phyloP scores from a whole-genome alignment of 2,329 filamentous ascomycete genomes.

The Beauveria asiatica region DNA sequence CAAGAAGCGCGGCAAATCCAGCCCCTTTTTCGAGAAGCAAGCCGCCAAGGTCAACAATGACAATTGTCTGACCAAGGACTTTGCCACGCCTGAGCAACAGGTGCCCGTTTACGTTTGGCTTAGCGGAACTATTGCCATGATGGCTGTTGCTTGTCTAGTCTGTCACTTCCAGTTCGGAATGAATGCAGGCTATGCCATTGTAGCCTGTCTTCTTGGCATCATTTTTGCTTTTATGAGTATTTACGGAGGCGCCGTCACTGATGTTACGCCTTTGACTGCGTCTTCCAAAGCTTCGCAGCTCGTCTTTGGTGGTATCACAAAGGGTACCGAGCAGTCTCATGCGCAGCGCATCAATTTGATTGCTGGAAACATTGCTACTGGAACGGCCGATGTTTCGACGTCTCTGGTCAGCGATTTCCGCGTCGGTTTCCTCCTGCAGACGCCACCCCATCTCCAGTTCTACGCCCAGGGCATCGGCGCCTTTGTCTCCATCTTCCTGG shows the following conservation, averaged over 20 bases:
- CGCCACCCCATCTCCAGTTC: conserved; percentile 57
- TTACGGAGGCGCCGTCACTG: conserved; percentile 37
- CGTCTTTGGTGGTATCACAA: conserved; percentile 56
- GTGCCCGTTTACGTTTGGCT: conserved; percentile 48
- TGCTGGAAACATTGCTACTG: conserved; percentile 49
- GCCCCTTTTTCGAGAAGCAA: conserved; percentile 26
- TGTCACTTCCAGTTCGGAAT: conserved; percentile 40
- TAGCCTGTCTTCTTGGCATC: conserved; percentile 43
- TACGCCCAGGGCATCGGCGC: conserved; percentile 56
- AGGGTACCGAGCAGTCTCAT: conserved; percentile 37
- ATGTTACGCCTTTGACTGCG: conserved; percentile 50
- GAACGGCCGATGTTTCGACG: conserved; percentile 45
- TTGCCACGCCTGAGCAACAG: conserved; percentile 33
- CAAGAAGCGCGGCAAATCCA: conserved; percentile 23
- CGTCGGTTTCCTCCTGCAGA: conserved; percentile 58
- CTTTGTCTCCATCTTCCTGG: conserved; percentile 56
- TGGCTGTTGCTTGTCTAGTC: conserved; percentile 45
- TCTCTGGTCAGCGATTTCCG: conserved; percentile 56
- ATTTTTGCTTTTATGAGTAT: conserved; percentile 42
- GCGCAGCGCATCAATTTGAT: conserved; percentile 59
- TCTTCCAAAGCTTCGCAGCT: conserved; percentile 56
- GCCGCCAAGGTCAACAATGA: conserved; percentile 26
- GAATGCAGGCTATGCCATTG: conserved; percentile 40
- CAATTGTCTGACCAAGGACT: conserved; percentile 29
- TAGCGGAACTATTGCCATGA: conserved; percentile 35